Conservation (phyloP, 768 basidiomycete genomes). For the Clavulina sp. region DNA sequence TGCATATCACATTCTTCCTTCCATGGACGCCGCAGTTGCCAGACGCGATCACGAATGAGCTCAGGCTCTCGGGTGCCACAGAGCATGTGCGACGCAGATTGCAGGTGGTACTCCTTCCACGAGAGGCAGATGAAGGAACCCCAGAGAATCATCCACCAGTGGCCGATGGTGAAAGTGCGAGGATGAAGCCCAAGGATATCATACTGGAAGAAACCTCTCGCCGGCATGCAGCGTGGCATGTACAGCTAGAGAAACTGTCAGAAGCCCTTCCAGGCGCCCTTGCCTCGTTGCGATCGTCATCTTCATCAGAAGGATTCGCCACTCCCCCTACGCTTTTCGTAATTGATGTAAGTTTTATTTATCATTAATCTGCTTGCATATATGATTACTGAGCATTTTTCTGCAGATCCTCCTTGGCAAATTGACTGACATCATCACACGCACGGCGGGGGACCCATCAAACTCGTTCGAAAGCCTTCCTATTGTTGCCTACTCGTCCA, state of each 20-base stretch:
- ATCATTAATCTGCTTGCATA: neutral
- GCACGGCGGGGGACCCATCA: neutral
- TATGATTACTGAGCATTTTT: too few species aligned
- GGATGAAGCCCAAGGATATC: too few species aligned
- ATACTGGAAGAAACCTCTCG: too few species aligned
- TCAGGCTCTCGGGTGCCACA: neutral
- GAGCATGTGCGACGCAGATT: neutral
- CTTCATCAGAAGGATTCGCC: neutral
- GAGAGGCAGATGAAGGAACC: neutral
- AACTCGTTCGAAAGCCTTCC: neutral
- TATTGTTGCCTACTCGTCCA: neutral
- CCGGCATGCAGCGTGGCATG: neutral
- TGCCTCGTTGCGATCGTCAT: neutral
- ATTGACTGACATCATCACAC: neutral
- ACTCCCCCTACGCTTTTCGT: neutral
- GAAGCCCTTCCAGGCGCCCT: neutral
- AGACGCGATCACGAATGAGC: neutral
- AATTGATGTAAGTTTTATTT: neutral
- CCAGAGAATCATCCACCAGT: too few species aligned
- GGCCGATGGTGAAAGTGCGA: too few species aligned
- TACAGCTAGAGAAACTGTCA: neutral
- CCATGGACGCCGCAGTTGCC: too few species aligned
- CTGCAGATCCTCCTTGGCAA: neutral
- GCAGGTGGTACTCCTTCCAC: neutral
- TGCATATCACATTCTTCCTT: constrained; percentile 1